Base-by-base conservation (phyloP, 164 flowering plant species). In the Umbilicus rupestris region DNA sequence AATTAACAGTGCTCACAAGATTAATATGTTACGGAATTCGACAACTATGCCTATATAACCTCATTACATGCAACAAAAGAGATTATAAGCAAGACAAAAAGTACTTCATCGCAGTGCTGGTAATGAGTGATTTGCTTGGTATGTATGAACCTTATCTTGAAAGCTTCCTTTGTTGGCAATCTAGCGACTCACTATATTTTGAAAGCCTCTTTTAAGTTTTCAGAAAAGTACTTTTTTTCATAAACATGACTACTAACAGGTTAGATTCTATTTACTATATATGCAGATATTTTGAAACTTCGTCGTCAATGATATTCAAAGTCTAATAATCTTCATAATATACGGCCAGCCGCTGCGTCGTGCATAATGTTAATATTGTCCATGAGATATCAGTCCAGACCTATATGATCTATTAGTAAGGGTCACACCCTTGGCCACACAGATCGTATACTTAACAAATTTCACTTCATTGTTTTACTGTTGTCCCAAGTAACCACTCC, bases 121-220 rank as follows among this genome's bases (percentile, higher is more conserved):
- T 24, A 12, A 52, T 24, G 14, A 52, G 9, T 19, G 26, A 1
- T 22, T 28, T 24, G 2, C 2, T 52, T 28, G 31, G 11, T 11
- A 50, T 19, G 10, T 52, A 1, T 55, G 10, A 55, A 55, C 29
- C 60, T 0, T 55, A 55, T 29, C 3, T 11, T 30, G 60, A 28
- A 55, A 55, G 33, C 33, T 55, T 55, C 31, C 60, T 55, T 55
- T 55, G 60, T 30, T 5, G 33, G 60, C 33, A 55, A 55, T 26
- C 33, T 55, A 55, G 60, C 60, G 28, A 52, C 60, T 26, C 60
- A 28, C 9, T 26, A 50, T 22, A 50, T n/a, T 47, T 24, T 47
- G 8, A 47, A 47, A 47, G 52, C 24, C 22, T 47, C 6, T 47
- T 4, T 19, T 5, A 5, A 47, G 7, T 28, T 28, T 14, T 55